Base-by-base conservation (phyloP, 768 basidiomycete genomes). In the Podaxis sp. region DNA sequence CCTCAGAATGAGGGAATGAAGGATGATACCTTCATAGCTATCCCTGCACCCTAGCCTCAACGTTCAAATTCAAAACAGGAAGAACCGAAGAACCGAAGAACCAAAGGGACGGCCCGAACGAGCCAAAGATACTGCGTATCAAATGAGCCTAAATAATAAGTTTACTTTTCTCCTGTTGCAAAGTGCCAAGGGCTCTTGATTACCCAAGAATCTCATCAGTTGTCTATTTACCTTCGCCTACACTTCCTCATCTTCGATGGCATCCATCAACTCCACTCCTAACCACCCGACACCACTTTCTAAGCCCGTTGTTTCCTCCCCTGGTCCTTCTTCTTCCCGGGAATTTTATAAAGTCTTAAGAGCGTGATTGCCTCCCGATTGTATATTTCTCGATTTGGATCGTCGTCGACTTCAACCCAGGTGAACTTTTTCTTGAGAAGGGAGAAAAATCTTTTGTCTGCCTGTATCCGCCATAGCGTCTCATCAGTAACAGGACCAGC, bases 381-480 rank as follows among this genome's bases (percentile, higher is more conserved):
- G 71, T 92, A 91, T 42, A 70, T 76, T 36, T 74, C 74, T 37
- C 76, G 79, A 67, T 81, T 72, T 28, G 89, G 85, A 69, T 91
- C 87, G 65, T 91, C 88, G 14, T 67, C 66, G 21, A 90, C 81
- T 86, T 91, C 82, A 63, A 70, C 72, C 90, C 91, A 92, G 4
- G 71, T 77, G 70, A 95, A 95, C 55, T 84, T 76, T 66, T 90
- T 94, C 70, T 82, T 91, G 61, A 95, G 77, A 66, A 94, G 71
- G 0, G 76, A 69, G 70, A 96, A 96, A 74, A 96, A 95, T 1
- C 89, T 84, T 68, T 86, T 93, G 70, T 96, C 94, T 0, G 92
- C 94, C 93, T 94, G 62, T 11, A 5, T 16, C 3, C 11, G 1
- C 21, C 28, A 11, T 27, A 38, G 55, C 21, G 10, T 35, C 40